phyloP scores from a whole-genome alignment of 441 rosid species.

The Gossypium armourianum region DNA sequence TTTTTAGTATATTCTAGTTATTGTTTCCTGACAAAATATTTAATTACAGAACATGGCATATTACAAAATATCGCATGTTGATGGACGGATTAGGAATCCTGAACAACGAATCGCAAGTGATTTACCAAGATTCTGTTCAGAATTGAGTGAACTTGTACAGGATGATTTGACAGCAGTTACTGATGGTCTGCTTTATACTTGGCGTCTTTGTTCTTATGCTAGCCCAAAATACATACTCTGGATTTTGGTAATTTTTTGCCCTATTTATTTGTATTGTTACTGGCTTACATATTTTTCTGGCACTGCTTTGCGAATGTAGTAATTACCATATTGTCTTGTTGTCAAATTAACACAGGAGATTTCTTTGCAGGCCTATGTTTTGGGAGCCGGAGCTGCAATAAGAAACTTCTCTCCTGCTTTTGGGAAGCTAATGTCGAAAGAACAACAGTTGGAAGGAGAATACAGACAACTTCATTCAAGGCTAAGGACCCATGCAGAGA shows the following conservation, averaged over 20 bases:
- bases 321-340: constrained; percentile 5
- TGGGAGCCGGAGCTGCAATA: constrained; percentile 83
- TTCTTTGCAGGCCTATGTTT: constrained; percentile 66
- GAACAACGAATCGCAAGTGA: constrained; percentile 97
- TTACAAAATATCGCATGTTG: constrained; percentile 94
- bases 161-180: constrained; percentile 86
- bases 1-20: constrained; percentile 12
- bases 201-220: constrained; percentile 95
- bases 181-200: constrained; percentile 82
- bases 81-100: constrained; percentile 81
- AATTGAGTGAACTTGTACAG: constrained; percentile 84
- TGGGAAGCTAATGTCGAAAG: constrained; percentile 86
- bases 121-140: constrained; percentile 86
- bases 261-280: neutral
- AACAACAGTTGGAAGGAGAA: constrained; percentile 97
- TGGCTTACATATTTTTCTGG: neutral
- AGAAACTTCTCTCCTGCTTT: constrained; percentile 91
- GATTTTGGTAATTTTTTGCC: constrained; percentile 66
- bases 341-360: constrained; percentile 16
- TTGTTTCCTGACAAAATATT: constrained; percentile 17
- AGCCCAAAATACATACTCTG: constrained; percentile 93
- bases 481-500: constrained; percentile 94
- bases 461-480: constrained; percentile 93
- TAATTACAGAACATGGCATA: constrained; percentile 86
- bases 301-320: neutral